phyloP scores from a whole-genome alignment of 768 basidiomycete genomes.

The Rhodotorula diobovata region DNA sequence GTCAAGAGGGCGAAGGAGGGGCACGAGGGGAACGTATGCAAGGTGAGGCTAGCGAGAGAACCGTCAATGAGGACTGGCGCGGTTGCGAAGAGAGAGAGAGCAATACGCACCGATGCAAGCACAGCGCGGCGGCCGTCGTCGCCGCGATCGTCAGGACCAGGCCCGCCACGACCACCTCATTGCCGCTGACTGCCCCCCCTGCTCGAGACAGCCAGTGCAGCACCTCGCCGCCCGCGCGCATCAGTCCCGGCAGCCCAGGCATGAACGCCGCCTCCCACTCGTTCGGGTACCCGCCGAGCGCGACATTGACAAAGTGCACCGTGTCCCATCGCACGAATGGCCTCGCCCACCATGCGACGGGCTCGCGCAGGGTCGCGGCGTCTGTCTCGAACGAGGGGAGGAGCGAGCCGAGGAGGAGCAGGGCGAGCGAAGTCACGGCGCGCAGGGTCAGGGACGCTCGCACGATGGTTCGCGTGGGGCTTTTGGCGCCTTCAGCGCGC shows the following conservation, averaged over 20 bases:
- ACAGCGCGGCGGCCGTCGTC: constrained; percentile 45
- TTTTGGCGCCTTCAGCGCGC: not conserved
- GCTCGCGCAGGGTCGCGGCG: not conserved
- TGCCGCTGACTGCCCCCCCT: not conserved
- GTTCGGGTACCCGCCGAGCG: constrained; percentile 56
- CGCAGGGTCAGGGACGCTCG: not conserved
- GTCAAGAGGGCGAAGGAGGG: constrained; percentile 60
- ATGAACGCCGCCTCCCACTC: constrained; percentile 89
- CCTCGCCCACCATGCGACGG: not conserved
- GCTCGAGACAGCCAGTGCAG: constrained; percentile 3
- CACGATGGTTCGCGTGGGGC: not conserved
- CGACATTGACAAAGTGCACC: constrained; percentile 72
- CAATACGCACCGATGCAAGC: constrained; percentile 44
- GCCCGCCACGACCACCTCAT: constrained; percentile 39
- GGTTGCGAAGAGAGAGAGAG: constrained; percentile 50
- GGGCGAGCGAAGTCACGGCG: not conserved
- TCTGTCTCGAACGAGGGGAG: constrained; percentile 24
- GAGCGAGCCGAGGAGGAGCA: not conserved
- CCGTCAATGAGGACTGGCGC: not conserved
- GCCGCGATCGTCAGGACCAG: not conserved
- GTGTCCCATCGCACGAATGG: constrained; percentile 73
- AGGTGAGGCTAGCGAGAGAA: constrained; percentile 54
- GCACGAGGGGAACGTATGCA: constrained; percentile 46
- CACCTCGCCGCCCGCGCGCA: constrained; percentile 48
- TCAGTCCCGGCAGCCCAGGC: constrained; percentile 58